Evolutionary conservation across 345 rosid genomes (phyloP), one percentile per base, ranked within the genome.

Genomic region (Pseudoturritis turrita): DNA sequence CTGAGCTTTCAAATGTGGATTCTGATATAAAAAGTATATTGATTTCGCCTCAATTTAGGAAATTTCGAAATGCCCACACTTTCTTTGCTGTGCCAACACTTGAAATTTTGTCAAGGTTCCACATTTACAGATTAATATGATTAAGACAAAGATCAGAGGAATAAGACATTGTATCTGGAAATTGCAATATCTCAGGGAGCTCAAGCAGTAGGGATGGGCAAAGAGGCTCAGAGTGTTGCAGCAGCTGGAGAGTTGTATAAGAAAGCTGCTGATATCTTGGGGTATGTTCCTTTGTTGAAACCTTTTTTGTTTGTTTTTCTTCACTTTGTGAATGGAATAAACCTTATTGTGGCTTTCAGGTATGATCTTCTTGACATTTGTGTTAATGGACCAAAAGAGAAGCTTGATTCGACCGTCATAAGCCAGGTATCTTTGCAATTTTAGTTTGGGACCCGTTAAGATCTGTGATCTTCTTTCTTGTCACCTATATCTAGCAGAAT

Each of bases 161-260:
- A 1, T 55, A 4, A 7, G 51, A 62, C 3, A 23, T 7, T 9
- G 52, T 8, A 19, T 23, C 17, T 11, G 8, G 39, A 57, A 39
- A 26, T 60, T 56, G 51, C 13, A 26, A 47, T 62, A 3, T 62
- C 71, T 63, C 64, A 96, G 99, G 99, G 99, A 67, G 98, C 98
- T 68, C 97, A 96, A 85, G 87, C 94, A 4, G 78, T 90, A 50
- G 99, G 99, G 40, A 96, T 96, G 99, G 99, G 99, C 15, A 85
- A 88, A 80, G 99, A 92, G 31, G 89, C 96, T 41, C 97, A 88
- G 69, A 78, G 75, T 56, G 85, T 90, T 60, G 84, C 85, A 7
- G 82, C 90, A 60, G 99, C 98, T 37, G 89, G 83, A 36, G 91
- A 84, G 19, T 78, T 96, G 73, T 96, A 85, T 76, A 80, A 77